Evolutionary conservation across 208 protist genomes (phyloP).

Genomic region (Strigomonas culicis): DNA sequence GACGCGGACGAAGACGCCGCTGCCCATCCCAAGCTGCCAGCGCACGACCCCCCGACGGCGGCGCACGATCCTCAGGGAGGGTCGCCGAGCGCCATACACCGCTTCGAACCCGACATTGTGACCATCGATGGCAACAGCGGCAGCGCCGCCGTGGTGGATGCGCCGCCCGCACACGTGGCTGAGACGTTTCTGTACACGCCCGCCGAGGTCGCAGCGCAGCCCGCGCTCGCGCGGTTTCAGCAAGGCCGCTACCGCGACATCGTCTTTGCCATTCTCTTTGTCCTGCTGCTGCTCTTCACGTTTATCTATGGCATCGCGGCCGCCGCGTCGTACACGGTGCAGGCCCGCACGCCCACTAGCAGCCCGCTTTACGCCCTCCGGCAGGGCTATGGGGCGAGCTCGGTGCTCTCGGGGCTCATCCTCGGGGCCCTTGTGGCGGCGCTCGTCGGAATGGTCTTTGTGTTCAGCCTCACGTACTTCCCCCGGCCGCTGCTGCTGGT

Average conservation of each 20-base stretch:
- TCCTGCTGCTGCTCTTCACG: conserved; percentile 36
- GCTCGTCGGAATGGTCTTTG: conserved; percentile 2
- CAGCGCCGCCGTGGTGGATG: conserved; percentile 30
- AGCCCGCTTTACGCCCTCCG: too few species aligned
- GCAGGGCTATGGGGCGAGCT: too few species aligned
- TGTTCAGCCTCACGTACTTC: background rate
- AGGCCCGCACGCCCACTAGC: too few species aligned
- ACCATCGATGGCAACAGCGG: too few species aligned
- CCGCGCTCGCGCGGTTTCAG: conserved; percentile 60
- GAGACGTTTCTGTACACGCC: conserved; percentile 57
- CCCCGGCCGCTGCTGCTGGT: conserved; percentile 5
- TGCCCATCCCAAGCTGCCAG: too few species aligned
- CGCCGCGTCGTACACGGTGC: conserved; percentile 29
- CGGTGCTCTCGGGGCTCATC: too few species aligned
- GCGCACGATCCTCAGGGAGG: too few species aligned
- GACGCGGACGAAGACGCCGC: too few species aligned
- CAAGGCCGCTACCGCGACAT: conserved; percentile 62
- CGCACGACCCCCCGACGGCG: too few species aligned
- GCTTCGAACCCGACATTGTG: too few species aligned
- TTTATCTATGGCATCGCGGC: conserved; percentile 59
- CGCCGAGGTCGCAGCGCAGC: conserved; percentile 24
- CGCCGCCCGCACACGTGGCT: conserved; percentile 30
- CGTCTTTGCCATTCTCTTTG: conserved; percentile 65
- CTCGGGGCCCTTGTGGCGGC: too few species aligned
- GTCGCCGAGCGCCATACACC: too few species aligned